Evolutionary conservation across 2,329 filamentous ascomycete genomes (phyloP), one percentile per base, ranked within the genome.

Genomic region (Calcarisporium arbuscula): DNA sequence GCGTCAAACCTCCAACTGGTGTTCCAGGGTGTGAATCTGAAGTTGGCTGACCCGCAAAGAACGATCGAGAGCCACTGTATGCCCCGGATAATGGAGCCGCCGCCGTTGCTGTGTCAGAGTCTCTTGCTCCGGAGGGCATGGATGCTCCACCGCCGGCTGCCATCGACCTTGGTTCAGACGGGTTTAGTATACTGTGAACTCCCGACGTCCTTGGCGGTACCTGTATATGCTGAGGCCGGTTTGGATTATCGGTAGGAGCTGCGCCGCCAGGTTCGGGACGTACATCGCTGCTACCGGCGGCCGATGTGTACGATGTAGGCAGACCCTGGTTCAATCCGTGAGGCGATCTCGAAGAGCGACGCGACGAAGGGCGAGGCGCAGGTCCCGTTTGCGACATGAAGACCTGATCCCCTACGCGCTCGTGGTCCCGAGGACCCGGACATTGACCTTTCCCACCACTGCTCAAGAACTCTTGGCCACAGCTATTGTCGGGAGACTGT

Each of bases 341-440:
- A 42, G 68, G 61, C 36, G 67, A 68, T 49, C 57, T 62, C 44
- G 66, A 64, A 45, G 62, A 58, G 48, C 59, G 65, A 53, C 63
- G 69, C 61, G 72, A 71, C 56, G 64, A 60, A 67, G 72, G 67
- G 57, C 61, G 67, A 70, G 71, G 63, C 60, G 64, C 65, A 68
- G 68, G 59, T 52, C 66, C 69, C 64, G 67, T 70, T 67, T 77
- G 72, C 65, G 74, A 78, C 77, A 80, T 80, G 65, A 73, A 70
- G 65, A 63, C 63, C 70, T 68, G 67, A 61, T 74, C 72, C 67
- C 72, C 70, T 68, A 60, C 63, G 58, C 61, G 58, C 60, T 60
- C 61, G 55, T 62, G 60, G 61, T 62, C 65, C 58, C 59, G 60
- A 61, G 60, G 63, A 64, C 64, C 66, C 58, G 66, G 60, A 72